Conservation (phyloP, 305 asterid species). For the Lippia alba region DNA sequence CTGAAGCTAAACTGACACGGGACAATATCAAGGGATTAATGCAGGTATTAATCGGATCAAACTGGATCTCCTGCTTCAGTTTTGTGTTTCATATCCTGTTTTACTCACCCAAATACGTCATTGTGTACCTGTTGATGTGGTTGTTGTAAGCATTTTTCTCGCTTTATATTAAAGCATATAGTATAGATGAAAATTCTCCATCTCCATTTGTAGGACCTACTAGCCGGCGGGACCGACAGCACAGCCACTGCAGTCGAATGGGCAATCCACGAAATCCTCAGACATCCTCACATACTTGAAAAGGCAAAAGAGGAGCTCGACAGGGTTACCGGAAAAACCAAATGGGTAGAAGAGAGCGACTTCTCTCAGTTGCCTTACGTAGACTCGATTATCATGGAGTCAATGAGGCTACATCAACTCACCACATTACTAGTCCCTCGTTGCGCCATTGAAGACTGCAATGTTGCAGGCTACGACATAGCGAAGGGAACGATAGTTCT, state of each 20-base stretch:
- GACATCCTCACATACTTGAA: conserved; percentile 30
- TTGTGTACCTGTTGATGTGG: no score
- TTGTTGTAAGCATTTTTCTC: no score
- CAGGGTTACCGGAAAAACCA: conserved; percentile 32
- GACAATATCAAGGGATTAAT: conserved; percentile 36
- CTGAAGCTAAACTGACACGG: background rate
- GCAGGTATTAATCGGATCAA: conserved; percentile 20
- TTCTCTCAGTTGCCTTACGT: conserved; percentile 31
- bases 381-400: conserved; percentile 42
- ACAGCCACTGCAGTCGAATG: conserved; percentile 37
- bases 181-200: background rate
- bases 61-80: no score
- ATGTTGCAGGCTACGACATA: conserved; percentile 37
- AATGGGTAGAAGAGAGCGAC: conserved; percentile 43
- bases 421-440: conserved; percentile 38
- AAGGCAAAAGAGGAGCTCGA: conserved; percentile 42
- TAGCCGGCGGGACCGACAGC: conserved; percentile 44
- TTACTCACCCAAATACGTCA: background rate
- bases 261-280: conserved; percentile 40
- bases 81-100: no score
- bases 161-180: no score
- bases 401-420: conserved; percentile 42
- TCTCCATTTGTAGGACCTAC: conserved; percentile 28
- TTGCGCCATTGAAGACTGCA: conserved; percentile 41
- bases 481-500: conserved; percentile 37